Evolutionary conservation across 176 grass and related monocot genomes (phyloP).

Genomic region (Hordeum vulgare): MorexV3_pseudomolecules_assembly NC_058520.1:531319858-531320357

Average conservation of each 20-base stretch:
- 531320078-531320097: slow-evolving; percentile 23
- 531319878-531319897: too few species aligned
- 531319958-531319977: neutral
- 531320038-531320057: slow-evolving; percentile 32
- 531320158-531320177: slow-evolving; percentile 42
- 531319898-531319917: neutral
- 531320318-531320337: slow-evolving; percentile 56
- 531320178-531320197: slow-evolving; percentile 46
- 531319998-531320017: slow-evolving; percentile 30
- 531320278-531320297: slow-evolving; percentile 80
- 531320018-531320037: slow-evolving; percentile 5
- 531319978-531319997: slow-evolving; percentile 13
- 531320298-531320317: slow-evolving; percentile 52
- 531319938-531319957: neutral
- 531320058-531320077: neutral
- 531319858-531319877: too few species aligned
- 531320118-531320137: slow-evolving; percentile 51
- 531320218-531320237: slow-evolving; percentile 84
- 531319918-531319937: neutral
- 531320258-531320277: slow-evolving; percentile 98
- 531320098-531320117: neutral
- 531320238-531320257: slow-evolving; percentile 74
- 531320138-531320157: slow-evolving; percentile 43
- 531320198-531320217: slow-evolving; percentile 79
- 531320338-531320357: slow-evolving; percentile 70